Evolutionary conservation across 2,329 filamentous ascomycete species (phyloP).

Genomic region (Nigrospora sphaerica): DNA sequence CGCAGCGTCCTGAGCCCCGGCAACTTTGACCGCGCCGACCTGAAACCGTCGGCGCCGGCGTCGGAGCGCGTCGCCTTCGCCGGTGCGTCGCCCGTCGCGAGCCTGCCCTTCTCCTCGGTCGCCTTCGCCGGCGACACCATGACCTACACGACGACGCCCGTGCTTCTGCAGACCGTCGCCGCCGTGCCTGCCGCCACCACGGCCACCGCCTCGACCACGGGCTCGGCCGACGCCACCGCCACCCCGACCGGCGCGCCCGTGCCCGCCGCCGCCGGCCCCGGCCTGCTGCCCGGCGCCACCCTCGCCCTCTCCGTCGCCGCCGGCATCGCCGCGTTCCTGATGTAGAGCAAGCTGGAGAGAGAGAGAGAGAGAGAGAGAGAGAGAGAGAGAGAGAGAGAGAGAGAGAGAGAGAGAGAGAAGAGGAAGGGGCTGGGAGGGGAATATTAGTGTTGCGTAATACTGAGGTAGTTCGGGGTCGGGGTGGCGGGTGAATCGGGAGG

Average conservation of each 20-base stretch:
- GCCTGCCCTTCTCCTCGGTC: conserved; percentile 16
- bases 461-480: too few species aligned
- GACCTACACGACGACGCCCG: conserved; percentile 17
- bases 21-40: conserved; percentile 14
- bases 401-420: too few species aligned
- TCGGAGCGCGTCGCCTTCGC: conserved; percentile 18
- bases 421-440: too few species aligned
- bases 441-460: too few species aligned
- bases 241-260: background rate
- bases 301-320: background rate
- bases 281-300: background rate
- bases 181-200: conserved; percentile 9
- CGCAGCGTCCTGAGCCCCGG: conserved; percentile 17
- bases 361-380: too few species aligned
- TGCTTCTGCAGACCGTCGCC: conserved; percentile 16
- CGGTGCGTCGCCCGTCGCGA: conserved; percentile 13
- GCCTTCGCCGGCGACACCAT: conserved; percentile 13
- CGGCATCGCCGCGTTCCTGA: background rate
- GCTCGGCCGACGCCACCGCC: background rate
- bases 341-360: background rate
- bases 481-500: too few species aligned
- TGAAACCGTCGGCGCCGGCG: conserved; percentile 13
- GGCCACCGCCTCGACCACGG: background rate
- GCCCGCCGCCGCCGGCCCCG: background rate
- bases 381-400: too few species aligned